Conservation (phyloP, 805 yeast genomes). For the Wickerhamomyces rabaulensis region DNA sequence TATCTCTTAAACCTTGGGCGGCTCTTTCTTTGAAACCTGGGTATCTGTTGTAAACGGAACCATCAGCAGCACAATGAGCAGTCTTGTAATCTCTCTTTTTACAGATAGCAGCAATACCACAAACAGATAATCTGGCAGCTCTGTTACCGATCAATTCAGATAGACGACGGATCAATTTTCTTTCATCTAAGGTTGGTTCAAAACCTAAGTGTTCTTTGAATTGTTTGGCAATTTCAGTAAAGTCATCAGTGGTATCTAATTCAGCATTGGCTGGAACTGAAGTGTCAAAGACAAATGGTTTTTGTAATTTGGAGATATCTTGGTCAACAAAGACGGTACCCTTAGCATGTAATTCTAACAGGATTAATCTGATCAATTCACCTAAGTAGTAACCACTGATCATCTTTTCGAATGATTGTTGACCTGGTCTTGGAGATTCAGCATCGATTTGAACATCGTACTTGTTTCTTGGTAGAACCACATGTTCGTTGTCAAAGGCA, state of each 20-base stretch:
- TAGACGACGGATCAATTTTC: slow-evolving; percentile 73
- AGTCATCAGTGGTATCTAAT: slow-evolving; percentile 81
- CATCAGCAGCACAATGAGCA: slow-evolving; percentile 94
- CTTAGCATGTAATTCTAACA: slow-evolving; percentile 63
- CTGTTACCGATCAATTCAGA: slow-evolving; percentile 89
- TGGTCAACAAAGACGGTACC: slow-evolving; percentile 67
- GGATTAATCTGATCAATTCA: slow-evolving; percentile 76
- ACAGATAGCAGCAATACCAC: slow-evolving; percentile 94
- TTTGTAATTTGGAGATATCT: slow-evolving; percentile 55
- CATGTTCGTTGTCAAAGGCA: slow-evolving; percentile 89
- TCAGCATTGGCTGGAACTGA: slow-evolving; percentile 84
- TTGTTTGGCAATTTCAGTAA: slow-evolving; percentile 66
- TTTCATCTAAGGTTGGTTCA: slow-evolving; percentile 67
- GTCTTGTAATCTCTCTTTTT: slow-evolving; percentile 73
- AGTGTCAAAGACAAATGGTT: slow-evolving; percentile 78
- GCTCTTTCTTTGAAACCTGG: slow-evolving; percentile 90
- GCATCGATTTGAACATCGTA: slow-evolving; percentile 77
- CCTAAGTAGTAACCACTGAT: slow-evolving; percentile 96
- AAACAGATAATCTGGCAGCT: slow-evolving; percentile 85
- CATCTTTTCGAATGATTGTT: slow-evolving; percentile 95
- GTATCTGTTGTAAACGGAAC: slow-evolving; percentile 90
- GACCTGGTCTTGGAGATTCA: slow-evolving; percentile 92
- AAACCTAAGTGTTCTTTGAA: slow-evolving; percentile 57
- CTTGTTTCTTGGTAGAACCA: slow-evolving; percentile 80
- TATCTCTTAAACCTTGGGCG: slow-evolving; percentile 81